Percentiles rank a stretch among this genome's conserved stretches.
Conservation (phyloP, 2,329 filamentous ascomycete genomes). For the Sarocladium brachiariae region DNA sequence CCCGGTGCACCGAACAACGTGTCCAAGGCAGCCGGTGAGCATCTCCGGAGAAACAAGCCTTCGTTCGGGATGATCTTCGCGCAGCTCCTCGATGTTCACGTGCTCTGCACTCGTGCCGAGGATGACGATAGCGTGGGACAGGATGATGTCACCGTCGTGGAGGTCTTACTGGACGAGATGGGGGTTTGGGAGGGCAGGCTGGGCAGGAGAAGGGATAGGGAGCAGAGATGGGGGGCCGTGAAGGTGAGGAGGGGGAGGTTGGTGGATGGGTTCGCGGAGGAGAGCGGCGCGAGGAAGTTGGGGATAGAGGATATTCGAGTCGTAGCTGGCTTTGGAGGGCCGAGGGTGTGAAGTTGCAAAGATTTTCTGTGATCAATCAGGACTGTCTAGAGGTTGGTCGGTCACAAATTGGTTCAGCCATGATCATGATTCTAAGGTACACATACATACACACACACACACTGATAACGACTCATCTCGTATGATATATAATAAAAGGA, state of each 20-base stretch:
- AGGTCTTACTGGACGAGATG: constrained; percentile 45
- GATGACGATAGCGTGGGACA: constrained; percentile 26
- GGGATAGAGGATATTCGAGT: constrained; percentile 20
- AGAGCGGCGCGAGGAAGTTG: constrained; percentile 10
- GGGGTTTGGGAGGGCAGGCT: constrained; percentile 35
- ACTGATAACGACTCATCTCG: no score
- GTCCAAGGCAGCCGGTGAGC: constrained; percentile 13
- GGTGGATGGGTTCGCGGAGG: constrained; percentile 28
- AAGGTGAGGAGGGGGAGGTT: constrained; percentile 33
- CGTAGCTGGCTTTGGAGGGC: constrained; percentile 28
- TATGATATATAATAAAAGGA: no score
- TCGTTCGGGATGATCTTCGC: constrained; percentile 48
- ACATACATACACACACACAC: no score
- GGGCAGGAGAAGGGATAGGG: constrained; percentile 28
- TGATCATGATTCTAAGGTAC: no score
- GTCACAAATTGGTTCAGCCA: no score
- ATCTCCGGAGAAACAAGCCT: constrained; percentile 34
- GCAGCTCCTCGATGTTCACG: constrained; percentile 47
- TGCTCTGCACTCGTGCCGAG: constrained; percentile 37
- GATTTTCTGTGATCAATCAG: no score
- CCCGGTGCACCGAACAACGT: neutral
- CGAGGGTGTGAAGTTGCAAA: constrained; percentile 11
- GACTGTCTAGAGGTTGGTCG: no score
- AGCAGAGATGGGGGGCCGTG: constrained; percentile 48
- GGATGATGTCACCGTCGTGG: constrained; percentile 37